These are phyloP conservation scores for Podaxis carcinomalis DNA, from an alignment of 768 basidiomycete genomes.

Conservation along the genomic window DNA sequence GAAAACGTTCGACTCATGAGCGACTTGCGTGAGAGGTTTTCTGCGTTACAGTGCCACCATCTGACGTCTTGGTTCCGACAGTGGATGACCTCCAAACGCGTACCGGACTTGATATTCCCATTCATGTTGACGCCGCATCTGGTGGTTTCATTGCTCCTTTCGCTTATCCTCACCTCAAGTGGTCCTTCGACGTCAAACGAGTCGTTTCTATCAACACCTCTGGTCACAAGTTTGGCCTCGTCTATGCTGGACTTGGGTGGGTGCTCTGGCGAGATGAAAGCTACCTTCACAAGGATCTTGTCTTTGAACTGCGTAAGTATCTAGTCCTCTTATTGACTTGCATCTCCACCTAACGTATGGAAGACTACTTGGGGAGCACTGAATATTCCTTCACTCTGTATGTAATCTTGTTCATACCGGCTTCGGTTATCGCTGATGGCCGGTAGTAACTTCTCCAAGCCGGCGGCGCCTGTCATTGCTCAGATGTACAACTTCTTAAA, in stretches of 20 bases:
- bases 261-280: slow-evolving; percentile 56
- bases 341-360: neutral
- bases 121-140: slow-evolving; percentile 66
- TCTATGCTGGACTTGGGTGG: slow-evolving; percentile 59
- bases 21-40: slow-evolving; percentile 32
- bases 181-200: slow-evolving; percentile 55
- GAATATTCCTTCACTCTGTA: slow-evolving; percentile 58
- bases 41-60: neutral
- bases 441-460: slow-evolving; percentile 49
- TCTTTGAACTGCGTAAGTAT: slow-evolving; percentile 56
- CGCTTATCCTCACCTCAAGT: slow-evolving; percentile 50
- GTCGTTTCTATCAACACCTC: slow-evolving; percentile 51
- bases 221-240: slow-evolving; percentile 56
- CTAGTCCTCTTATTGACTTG: slow-evolving; percentile 1
- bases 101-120: slow-evolving; percentile 56
- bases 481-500: slow-evolving; percentile 63
- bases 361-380: slow-evolving; percentile 52
- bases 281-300: slow-evolving; percentile 54
- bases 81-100: slow-evolving; percentile 51
- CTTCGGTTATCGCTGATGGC: neutral
- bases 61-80: slow-evolving; percentile 12
- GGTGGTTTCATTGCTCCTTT: slow-evolving; percentile 65
- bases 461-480: slow-evolving; percentile 52
- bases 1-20: slow-evolving; percentile 57
- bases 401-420: slow-evolving; percentile 5